These are phyloP conservation scores for Penicillium cosmopolitanum DNA, from an alignment of 495 filamentous ascomycete species.

Conservation along the genomic window DNA sequence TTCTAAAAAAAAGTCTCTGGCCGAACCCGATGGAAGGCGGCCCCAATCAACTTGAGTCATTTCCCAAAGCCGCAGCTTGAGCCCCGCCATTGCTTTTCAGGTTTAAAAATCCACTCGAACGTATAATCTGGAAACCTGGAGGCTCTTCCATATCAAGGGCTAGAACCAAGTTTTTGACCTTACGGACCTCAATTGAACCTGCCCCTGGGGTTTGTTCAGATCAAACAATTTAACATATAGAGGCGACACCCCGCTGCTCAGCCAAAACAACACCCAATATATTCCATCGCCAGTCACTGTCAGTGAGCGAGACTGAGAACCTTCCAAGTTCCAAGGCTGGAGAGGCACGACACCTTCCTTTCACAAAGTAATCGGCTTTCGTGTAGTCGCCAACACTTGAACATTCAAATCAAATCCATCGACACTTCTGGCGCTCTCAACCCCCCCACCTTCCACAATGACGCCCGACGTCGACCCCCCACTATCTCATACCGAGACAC, in stretches of 20 bases:
- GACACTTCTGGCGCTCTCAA: neutral
- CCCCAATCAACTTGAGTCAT: constrained; percentile 1
- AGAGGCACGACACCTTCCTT: too few relatives aligned
- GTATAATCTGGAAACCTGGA: neutral
- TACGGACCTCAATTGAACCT: neutral
- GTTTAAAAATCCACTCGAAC: too few relatives aligned
- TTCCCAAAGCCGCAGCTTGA: neutral
- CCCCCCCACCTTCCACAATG: constrained; percentile 11
- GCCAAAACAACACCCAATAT: neutral
- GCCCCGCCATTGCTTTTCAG: too few relatives aligned
- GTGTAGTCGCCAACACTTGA: too few relatives aligned
- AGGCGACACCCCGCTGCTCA: neutral
- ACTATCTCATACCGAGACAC: constrained; percentile 7
- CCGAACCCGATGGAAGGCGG: neutral
- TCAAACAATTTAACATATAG: neutral
- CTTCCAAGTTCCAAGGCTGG: neutral
- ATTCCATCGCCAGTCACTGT: neutral
- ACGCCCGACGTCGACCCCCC: constrained; percentile 12
- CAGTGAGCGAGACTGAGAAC: neutral
- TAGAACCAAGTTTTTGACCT: neutral
- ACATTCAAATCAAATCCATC: neutral
- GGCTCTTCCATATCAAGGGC: neutral
- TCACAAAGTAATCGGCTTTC: too few relatives aligned
- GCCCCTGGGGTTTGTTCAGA: neutral
- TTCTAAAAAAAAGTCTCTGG: neutral